Conservation (phyloP, 148 eudicot species). For the Vaccinium vitisidaea region DNA sequence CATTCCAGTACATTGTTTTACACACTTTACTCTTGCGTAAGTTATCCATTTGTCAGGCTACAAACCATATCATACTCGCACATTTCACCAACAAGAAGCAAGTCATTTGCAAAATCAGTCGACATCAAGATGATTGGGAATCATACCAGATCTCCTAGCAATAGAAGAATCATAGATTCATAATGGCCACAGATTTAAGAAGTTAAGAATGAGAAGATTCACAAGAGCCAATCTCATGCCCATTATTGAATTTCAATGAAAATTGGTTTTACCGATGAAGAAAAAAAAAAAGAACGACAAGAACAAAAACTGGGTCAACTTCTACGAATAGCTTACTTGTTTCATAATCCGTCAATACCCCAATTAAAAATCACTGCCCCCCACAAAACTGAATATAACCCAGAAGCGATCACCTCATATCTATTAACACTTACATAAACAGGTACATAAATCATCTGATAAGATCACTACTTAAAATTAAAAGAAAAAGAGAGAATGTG, state of each 20-base stretch:
- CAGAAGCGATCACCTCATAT: too few relatives aligned
- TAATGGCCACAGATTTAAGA: neutral
- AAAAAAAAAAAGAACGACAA: neutral
- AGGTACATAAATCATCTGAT: too few relatives aligned
- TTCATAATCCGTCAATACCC: neutral
- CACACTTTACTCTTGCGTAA: neutral
- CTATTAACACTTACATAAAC: too few relatives aligned
- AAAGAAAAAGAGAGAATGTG: too few relatives aligned
- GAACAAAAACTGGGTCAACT: neutral
- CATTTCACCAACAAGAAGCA: constrained; percentile 3
- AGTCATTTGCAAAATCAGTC: neutral
- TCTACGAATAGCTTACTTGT: neutral
- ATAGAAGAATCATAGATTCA: neutral
- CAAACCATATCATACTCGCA: neutral
- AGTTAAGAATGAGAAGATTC: neutral
- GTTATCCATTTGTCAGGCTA: constrained; percentile 3
- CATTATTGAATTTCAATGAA: too few relatives aligned
- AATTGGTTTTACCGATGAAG: too few relatives aligned
- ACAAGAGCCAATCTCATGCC: too few relatives aligned
- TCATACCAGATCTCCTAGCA: neutral
- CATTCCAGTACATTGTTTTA: neutral
- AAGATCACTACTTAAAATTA: too few relatives aligned
- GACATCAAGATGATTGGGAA: neutral
- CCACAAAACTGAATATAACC: neutral
- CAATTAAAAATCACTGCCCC: neutral